Conservation (phyloP, 2,329 filamentous ascomycete species). For the Penicillium sp. region DNA sequence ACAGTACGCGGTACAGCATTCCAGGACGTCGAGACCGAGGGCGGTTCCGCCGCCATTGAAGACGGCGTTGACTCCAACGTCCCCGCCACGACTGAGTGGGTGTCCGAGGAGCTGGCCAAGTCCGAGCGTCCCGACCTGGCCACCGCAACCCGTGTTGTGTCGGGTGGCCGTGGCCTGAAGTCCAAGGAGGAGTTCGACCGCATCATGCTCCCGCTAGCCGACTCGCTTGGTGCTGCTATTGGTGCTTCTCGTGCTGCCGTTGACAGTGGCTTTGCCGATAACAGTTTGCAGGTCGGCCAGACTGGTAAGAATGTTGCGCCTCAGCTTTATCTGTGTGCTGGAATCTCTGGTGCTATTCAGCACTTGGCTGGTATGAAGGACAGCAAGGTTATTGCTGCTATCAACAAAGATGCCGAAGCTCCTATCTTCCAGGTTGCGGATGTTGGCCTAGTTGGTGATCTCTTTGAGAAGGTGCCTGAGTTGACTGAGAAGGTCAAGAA, state of each 20-base stretch:
- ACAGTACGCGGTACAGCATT: constrained; percentile 94
- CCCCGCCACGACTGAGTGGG: constrained; percentile 74
- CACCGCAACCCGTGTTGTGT: constrained; percentile 86
- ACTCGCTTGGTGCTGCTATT: constrained; percentile 90
- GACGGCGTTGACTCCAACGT: constrained; percentile 81
- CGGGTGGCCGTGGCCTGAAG: constrained; percentile 90
- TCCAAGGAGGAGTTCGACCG: constrained; percentile 97
- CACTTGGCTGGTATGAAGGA: constrained; percentile 99
- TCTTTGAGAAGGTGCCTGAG: constrained; percentile 95
- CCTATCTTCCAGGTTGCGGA: constrained; percentile 98
- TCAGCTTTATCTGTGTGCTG: constrained; percentile 89
- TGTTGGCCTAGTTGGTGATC: constrained; percentile 88
- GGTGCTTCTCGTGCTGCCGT: constrained; percentile 93
- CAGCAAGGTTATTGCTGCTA: constrained; percentile 97
- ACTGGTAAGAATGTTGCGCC: constrained; percentile 98
- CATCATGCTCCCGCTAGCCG: constrained; percentile 86
- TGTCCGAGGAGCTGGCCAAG: constrained; percentile 88
- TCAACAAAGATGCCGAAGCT: constrained; percentile 96
- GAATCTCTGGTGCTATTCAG: constrained; percentile 96
- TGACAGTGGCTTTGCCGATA: constrained; percentile 96
- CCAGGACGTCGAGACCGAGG: constrained; percentile 66
- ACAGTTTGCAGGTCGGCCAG: constrained; percentile 96
- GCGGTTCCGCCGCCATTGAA: constrained; percentile 72
- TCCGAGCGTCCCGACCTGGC: constrained; percentile 91
- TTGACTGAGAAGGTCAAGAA: constrained; percentile 89